Conservation (phyloP, 306 rosid genomes). For the Cercis canadensis region DNA sequence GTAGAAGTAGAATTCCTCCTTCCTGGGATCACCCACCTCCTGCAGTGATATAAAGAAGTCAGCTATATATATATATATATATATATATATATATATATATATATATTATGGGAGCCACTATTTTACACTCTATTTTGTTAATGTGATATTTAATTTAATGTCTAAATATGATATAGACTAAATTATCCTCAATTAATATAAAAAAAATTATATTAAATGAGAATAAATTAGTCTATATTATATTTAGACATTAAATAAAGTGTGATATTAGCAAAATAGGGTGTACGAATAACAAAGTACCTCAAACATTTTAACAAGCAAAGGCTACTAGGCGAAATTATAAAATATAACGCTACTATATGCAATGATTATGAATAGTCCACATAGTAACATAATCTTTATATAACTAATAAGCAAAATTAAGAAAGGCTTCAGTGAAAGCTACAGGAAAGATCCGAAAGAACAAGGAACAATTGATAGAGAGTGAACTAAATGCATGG, state of each 20-base stretch:
- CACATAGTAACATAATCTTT: slow-evolving; percentile 23
- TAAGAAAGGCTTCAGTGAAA: neutral
- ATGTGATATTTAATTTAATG: no score
- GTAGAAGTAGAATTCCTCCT: slow-evolving; percentile 90
- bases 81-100: no score
- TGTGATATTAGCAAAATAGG: no score
- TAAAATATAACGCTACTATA: slow-evolving; percentile 5
- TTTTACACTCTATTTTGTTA: no score
- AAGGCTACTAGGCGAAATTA: neutral
- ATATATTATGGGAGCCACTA: no score
- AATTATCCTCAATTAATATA: no score
- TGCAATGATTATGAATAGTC: slow-evolving; percentile 15
- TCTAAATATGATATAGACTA: no score
- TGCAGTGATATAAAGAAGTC: slow-evolving; percentile 49
- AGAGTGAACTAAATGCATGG: no score
- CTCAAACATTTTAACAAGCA: neutral
- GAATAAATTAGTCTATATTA: no score
- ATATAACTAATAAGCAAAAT: neutral
- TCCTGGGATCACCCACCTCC: slow-evolving; percentile 99
- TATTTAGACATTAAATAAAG: no score
- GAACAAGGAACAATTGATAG: neutral
- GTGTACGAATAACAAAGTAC: no score
- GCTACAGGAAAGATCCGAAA: neutral
- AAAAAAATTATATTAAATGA: no score
- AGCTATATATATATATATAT: neutral